These are phyloP conservation scores for Cladosporium austrohemisphaericum DNA, from an alignment of 2,329 filamentous ascomycete species.

Conservation along the genomic window DNA sequence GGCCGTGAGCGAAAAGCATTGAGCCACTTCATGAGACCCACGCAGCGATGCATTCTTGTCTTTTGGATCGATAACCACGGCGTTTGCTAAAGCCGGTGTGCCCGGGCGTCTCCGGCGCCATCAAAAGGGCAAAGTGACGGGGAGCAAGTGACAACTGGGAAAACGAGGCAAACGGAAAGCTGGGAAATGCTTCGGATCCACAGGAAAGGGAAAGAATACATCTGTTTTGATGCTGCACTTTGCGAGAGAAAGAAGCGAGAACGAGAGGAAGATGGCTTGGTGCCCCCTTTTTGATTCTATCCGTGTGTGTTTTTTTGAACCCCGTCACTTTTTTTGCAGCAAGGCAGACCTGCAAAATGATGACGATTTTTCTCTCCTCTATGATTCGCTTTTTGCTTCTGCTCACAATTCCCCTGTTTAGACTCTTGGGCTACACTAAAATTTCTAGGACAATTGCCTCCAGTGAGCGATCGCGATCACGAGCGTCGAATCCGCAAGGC, in stretches of 20 bases:
- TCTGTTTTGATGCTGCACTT: slow-evolving; percentile 9
- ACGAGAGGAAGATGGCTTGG: slow-evolving; percentile 3
- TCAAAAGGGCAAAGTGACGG: slow-evolving; percentile 4
- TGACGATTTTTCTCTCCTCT: neutral
- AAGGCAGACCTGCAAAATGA: neutral
- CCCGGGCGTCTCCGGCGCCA: slow-evolving; percentile 8
- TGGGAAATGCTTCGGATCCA: slow-evolving; percentile 3
- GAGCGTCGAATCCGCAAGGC: no score
- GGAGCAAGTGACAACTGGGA: neutral
- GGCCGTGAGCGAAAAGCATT: slow-evolving; percentile 11
- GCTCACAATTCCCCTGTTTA: no score
- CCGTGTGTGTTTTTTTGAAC: neutral
- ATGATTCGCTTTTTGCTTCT: no score
- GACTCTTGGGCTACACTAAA: no score
- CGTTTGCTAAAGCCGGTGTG: slow-evolving; percentile 12
- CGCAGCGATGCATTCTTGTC: slow-evolving; percentile 17
- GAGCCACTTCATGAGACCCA: slow-evolving; percentile 14
- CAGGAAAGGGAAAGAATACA: slow-evolving; percentile 16
- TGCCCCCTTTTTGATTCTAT: slow-evolving; percentile 2
- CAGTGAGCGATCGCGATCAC: no score
- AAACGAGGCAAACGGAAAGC: slow-evolving; percentile 1
- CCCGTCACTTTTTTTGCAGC: neutral
- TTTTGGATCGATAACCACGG: slow-evolving; percentile 15
- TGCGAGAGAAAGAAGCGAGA: neutral
- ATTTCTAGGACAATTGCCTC: no score